Evolutionary conservation across 2,329 filamentous ascomycete genomes (phyloP), one percentile per base, ranked within the genome.

Genomic region (Fusarium armeniacum): DNA sequence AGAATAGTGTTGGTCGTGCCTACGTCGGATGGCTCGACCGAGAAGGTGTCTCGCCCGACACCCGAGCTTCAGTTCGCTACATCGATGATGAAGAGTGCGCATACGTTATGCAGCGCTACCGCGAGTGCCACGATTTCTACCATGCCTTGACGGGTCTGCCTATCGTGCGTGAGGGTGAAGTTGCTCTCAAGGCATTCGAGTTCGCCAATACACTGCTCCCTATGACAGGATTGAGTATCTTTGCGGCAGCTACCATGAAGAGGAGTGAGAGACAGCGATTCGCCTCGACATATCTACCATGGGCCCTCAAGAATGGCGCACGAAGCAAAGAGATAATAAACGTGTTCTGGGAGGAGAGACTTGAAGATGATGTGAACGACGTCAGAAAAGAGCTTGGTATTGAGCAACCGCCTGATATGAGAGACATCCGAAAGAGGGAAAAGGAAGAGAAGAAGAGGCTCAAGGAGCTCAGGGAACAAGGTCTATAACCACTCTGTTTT

Each of bases 21-120:
- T 99, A 98, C 81, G 92, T 90, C 11, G 86, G 85, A 55, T 99
- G 96, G 95, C 86, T 98, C n/a, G 94, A 98, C 80, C 88, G 92
- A 46, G 96, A 99, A 80, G 93, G 93, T 65, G 95, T 99, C 16
- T 92, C 92, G 11, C 96, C 96, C 1, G 96, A 99, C 79, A 97
- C 95, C 9, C 89, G 96, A 46, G 85, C 91, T 41, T 79, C 81
- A 3, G 96, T 99, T 41, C 89, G 92, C 54, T 98, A 97, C 82
- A 94, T 99, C 67, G 94, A 98, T 79, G 91, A 98, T 77, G 90
- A 92, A 73, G 96, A 99, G 81, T 97, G 94, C 78, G 96, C 96
- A 36, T 99, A 98, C 82, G 96, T 98, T 20, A 97, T 99, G 92
- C 96, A 98, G 83, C 89, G 96, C 56, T 99, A 99, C 81, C 90